Conservation (phyloP, 2,329 filamentous ascomycete genomes). For the Colletotrichum trifolii region DNA sequence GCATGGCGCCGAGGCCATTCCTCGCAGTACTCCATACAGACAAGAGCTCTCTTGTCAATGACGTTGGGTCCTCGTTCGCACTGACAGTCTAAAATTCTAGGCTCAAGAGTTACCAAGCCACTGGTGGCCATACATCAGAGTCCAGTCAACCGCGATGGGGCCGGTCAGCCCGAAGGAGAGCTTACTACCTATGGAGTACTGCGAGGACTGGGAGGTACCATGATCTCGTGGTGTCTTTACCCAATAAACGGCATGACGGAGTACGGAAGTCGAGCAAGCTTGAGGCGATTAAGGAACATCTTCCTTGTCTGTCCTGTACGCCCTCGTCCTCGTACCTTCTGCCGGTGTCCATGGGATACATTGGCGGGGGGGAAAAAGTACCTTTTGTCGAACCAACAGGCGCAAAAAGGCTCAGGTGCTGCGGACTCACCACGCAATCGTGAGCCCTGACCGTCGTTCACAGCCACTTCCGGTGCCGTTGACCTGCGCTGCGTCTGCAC, state of each 20-base stretch:
- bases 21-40: no score
- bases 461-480: neutral
- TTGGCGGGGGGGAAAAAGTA: neutral
- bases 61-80: constrained; percentile 17
- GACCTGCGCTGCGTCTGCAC: neutral
- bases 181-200: no score
- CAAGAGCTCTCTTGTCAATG: constrained; percentile 9
- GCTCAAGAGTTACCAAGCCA: constrained; percentile 17
- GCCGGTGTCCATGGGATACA: no score
- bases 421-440: no score
- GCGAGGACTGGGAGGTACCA: no score
- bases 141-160: no score
- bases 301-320: neutral
- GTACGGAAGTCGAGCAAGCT: neutral
- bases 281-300: neutral
- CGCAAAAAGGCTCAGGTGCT: no score
- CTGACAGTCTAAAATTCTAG: neutral
- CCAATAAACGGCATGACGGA: neutral
- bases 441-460: neutral
- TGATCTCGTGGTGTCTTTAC: no score
- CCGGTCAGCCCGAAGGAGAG: no score
- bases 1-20: constrained; percentile 23
- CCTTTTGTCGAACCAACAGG: neutral
- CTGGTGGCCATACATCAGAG: no score
- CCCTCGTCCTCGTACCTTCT: neutral